Conservation (phyloP, 208 protist genomes). For the Leishmania turanica region DNA sequence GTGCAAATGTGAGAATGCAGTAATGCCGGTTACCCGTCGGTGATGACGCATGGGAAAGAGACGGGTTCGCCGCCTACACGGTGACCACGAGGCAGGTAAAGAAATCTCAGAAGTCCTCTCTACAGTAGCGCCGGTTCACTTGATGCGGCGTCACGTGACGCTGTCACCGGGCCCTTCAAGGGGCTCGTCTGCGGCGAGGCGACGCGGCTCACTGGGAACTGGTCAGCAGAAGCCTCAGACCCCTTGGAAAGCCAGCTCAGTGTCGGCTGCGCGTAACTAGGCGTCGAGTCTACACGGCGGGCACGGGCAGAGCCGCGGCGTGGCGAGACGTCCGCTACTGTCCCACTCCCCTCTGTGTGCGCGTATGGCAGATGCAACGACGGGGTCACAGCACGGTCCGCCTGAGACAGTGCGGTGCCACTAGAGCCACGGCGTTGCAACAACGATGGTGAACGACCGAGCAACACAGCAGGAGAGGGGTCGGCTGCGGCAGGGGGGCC, state of each 20-base stretch:
- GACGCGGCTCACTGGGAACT: constrained; percentile 13
- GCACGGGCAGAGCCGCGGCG: neutral
- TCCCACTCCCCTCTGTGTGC: neutral
- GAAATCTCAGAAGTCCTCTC: neutral
- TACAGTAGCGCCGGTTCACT: neutral
- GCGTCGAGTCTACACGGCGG: constrained; percentile 11
- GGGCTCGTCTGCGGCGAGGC: constrained; percentile 4
- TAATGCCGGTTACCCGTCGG: neutral
- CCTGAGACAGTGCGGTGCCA: neutral
- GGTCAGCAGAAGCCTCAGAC: constrained; percentile 36
- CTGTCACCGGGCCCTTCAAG: neutral
- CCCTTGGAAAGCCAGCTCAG: constrained; percentile 76
- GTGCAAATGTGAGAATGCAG: neutral
- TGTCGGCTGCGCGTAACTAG: constrained; percentile 76
- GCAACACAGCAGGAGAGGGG: constrained; percentile 4
- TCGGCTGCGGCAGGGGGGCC: neutral
- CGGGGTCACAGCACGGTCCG: constrained; percentile 6
- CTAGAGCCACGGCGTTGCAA: neutral
- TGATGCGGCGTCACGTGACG: neutral
- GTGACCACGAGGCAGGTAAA: neutral
- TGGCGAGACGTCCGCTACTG: constrained; percentile 2
- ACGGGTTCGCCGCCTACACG: neutral
- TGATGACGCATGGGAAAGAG: neutral
- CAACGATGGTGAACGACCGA: neutral
- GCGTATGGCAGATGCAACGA: constrained; percentile 11